Evolutionary conservation across 2,329 filamentous ascomycete species (phyloP), one percentile per base, ranked within the genome.

Genomic region (Fusarium coffeatum): DNA sequence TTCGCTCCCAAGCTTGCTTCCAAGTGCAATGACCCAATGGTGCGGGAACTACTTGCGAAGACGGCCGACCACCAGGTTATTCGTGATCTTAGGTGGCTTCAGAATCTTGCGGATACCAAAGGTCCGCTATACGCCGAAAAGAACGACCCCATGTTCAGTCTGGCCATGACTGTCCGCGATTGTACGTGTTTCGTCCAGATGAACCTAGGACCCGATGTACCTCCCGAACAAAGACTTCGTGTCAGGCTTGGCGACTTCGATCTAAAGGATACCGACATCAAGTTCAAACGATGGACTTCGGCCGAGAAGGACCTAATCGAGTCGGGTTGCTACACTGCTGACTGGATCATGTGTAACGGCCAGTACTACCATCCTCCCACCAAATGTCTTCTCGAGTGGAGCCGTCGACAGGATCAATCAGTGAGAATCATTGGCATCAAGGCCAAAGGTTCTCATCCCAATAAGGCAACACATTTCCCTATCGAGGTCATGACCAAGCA

Each of bases 131-230:
- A 79, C 5, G 80, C 82, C 11, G 76, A 82, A 48, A 77, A 77
- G 3, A 75, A 78, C 5, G 79, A 85, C 37, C 76, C 80, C 13
- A 81, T 86, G 28, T 89, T 92, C 64, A 85, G 87, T 15, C 82
- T 92, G 9, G 91, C 92, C 59, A 95, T 95, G 92, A 94, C 93
- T 6, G 78, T 96, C 69, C 84, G 93, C 51, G 93, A 96, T 81
- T 94, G 92, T 77, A 93, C 91, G 6, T 87, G 92, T 72, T 94
- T 91, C 75, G 82, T 93, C 42, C 87, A 88, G 73, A 85, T 93
- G 59, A 79, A 79, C 20, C 57, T 71, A 13, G 68, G 64, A 45
- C 72, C 68, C 18, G 56, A 66, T 18, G 64, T 64, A 27, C 50
- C 65, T 45, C 48, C 66, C 10, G 64, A 73, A 2, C 67, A 72